Conservation (phyloP, 2,329 filamentous ascomycete species). For the Ceratocystis smalleyi region DNA sequence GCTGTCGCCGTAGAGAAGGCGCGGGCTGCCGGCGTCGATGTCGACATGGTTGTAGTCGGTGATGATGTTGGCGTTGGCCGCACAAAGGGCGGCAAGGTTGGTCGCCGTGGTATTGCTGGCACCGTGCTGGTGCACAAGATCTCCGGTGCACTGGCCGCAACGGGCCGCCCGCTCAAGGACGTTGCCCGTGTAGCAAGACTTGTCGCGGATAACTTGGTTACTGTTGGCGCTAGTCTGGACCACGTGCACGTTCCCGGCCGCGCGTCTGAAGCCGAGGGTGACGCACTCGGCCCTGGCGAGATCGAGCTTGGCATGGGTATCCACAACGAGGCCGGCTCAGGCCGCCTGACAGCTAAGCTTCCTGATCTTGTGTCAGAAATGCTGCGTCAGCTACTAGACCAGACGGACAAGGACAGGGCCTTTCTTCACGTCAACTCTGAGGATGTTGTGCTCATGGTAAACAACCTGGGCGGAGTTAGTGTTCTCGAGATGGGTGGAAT, state of each 20-base stretch:
- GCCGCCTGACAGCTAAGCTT: slow-evolving; percentile 35
- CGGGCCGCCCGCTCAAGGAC: slow-evolving; percentile 50
- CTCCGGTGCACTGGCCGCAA: slow-evolving; percentile 64
- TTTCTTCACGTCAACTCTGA: slow-evolving; percentile 48
- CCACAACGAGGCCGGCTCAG: slow-evolving; percentile 52
- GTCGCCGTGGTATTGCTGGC: slow-evolving; percentile 76
- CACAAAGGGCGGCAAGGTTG: slow-evolving; percentile 74
- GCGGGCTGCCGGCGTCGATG: slow-evolving; percentile 56
- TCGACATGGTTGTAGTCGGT: slow-evolving; percentile 81
- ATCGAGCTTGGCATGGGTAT: slow-evolving; percentile 63
- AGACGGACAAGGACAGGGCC: slow-evolving; percentile 50
- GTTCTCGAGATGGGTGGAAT: slow-evolving; percentile 58
- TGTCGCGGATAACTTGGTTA: slow-evolving; percentile 61
- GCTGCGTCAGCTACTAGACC: slow-evolving; percentile 53
- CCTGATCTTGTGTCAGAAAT: slow-evolving; percentile 45
- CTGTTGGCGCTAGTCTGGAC: slow-evolving; percentile 69
- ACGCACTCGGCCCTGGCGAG: slow-evolving; percentile 38
- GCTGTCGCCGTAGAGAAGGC: slow-evolving; percentile 89
- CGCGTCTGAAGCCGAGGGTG: slow-evolving; percentile 33
- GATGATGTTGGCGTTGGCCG: slow-evolving; percentile 86
- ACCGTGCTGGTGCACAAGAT: slow-evolving; percentile 89
- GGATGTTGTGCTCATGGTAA: slow-evolving; percentile 55
- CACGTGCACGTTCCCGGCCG: slow-evolving; percentile 91
- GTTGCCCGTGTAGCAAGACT: slow-evolving; percentile 58
- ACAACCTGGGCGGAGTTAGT: slow-evolving; percentile 62